Evolutionary conservation across 768 basidiomycete genomes (phyloP), one percentile per base, ranked within the genome.

Genomic region (Termitomyces sp.): DNA sequence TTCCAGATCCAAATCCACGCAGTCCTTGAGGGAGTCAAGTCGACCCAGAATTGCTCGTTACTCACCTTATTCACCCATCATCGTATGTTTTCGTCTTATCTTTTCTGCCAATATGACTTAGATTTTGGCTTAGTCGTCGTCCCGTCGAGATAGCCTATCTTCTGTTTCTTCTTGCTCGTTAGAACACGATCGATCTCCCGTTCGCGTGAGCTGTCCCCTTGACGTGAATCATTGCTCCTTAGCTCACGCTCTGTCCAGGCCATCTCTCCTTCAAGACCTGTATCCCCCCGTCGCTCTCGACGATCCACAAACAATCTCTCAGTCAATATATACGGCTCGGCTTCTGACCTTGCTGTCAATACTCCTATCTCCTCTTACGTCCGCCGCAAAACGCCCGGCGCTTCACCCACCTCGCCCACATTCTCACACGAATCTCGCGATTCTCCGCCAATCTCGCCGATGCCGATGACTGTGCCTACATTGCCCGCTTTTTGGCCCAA

Each of bases 291-390:
- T 57, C 78, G 76, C 60, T 79, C 75, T 54, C 71, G 76, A 63
- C 76, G 79, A 32, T 76, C 76, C 56, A 73, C 78, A 62, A 76
- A 82, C 62, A 80, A 79, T 62, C 74, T 84, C 13, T 71, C 78
- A 22, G 77, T 80, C 55, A 81, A 79, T 65, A 73, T 80, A 20
- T 83, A 82, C 65, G 81, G 76, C 44, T 81, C 81, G 13, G 75
- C 73, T 28, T 74, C 75, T 61, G 85, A 88, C 69, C 74, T 85
- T 20, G 74, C 83, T 35, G 86, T 84, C 42, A 83, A 84, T 68
- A 90, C 87, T 15, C 91, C 91, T 57, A 92, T 93, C 58, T 93
- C 91, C 32, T 81, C 84, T 42, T 92, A 89, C 61, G 87, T 90
- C 46, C 89, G 91, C 64, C 86, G 91, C 63, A 90, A 86, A 74